Evolutionary conservation across 768 basidiomycete genomes (phyloP), one percentile per base, ranked within the genome.

Genomic region (Amanita rubescens): DNA sequence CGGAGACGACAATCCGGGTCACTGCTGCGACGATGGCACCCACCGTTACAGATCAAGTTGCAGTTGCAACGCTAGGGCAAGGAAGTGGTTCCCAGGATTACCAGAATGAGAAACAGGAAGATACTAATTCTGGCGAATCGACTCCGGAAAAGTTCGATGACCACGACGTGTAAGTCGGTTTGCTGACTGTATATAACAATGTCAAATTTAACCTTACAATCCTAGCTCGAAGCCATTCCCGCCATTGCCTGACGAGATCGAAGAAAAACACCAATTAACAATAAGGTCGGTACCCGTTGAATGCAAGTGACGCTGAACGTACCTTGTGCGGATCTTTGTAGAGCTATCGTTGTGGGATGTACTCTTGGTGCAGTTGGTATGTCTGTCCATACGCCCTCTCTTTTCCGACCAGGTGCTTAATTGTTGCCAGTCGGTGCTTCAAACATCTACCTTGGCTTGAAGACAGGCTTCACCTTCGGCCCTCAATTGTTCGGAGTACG

Each of bases 401-500:
- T n/a, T n/a, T 11, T 42, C 22, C 35, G n/a, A 25, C 42, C 27
- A 49, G 9, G 22, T 11, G 14, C 22, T 17, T 14, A 42, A 19
- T 17, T 12, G 42, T 25, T 19, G 12, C 10, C 35, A 63, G 77
- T 84, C 24, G 75, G 78, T 44, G 79, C 82, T 11, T 80, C 79
- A 45, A 82, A 82, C 63, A 78, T 86, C 55, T 84, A 86, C 63
- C 77, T 84, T 19, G 81, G 84, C 35, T 65, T 85, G 54, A 84
- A 85, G 68, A 84, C 83, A 1, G 83, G 82, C 20, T 82, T 81
- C 63, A 82, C 80, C 2, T 83, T 84, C 62, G 82, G 81, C 27
- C 76, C 80, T 27, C 78, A 80, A 53, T 67, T 82, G 7, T 84
- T 84, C 56, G 82, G 81, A 55, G 77, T 76, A 64, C 46, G 70